Evolutionary conservation across 371 early-diverging fungal species (phyloP).

Genomic region (Globomyces sp.): DNA sequence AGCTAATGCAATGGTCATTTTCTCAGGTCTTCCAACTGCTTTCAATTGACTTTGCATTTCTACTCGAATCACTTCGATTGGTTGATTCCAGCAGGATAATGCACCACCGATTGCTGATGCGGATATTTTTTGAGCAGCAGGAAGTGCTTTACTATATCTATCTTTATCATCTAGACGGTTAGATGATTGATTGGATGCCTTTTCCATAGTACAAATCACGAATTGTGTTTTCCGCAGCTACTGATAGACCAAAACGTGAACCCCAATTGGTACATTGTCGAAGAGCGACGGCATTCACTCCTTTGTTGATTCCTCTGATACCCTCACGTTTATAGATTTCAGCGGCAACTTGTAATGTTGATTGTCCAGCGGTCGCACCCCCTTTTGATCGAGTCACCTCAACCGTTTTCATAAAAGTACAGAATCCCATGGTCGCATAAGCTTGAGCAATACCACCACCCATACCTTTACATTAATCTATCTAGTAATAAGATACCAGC

Average conservation of each 20-base stretch:
- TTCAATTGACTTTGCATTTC: conserved; percentile 95
- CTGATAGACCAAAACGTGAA: conserved; percentile 87
- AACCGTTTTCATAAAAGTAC: conserved; percentile 98
- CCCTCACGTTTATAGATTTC: conserved; percentile 92
- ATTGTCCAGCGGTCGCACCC: conserved; percentile 48
- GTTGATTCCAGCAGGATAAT: conserved; percentile 93
- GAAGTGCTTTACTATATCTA: conserved; percentile 39
- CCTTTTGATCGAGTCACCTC: conserved; percentile 91
- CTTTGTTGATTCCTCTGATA: conserved; percentile 91
- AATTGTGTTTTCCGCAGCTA: conserved; percentile 79
- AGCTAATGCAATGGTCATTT: conserved; percentile 77
- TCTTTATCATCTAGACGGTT: background rate
- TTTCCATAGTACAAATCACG: conserved; percentile 67
- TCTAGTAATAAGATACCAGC: conserved; percentile 89
- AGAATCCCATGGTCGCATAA: conserved; percentile 97
- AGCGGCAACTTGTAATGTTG: conserved; percentile 77
- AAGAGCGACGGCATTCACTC: conserved; percentile 64
- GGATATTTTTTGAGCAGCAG: conserved; percentile 60
- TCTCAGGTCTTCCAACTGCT: conserved; percentile 78
- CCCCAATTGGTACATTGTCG: conserved; percentile 98
- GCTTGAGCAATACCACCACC: conserved; percentile 74
- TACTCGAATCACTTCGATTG: conserved; percentile 94
- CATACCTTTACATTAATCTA: conserved; percentile 72
- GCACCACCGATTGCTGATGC: conserved; percentile 89
- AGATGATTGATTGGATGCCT: conserved; percentile 51